Evolutionary conservation across 164 flowering plant species (phyloP).

Genomic region (Aristolochia californica): DNA sequence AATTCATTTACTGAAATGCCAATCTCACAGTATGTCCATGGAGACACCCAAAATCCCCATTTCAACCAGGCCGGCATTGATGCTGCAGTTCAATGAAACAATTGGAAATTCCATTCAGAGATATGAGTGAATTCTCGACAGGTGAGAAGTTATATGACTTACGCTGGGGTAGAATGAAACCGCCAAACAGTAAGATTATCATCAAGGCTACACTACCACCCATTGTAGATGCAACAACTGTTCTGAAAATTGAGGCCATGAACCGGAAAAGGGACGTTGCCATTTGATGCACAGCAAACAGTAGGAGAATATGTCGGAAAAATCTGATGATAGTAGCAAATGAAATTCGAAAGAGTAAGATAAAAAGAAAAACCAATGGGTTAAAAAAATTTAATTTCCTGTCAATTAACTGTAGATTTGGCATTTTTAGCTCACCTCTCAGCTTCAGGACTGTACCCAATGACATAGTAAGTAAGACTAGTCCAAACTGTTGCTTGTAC

Average conservation of each 20-base stretch:
- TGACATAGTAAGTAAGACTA: conserved; percentile 42
- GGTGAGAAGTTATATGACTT: conserved; percentile 14
- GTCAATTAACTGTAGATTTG: too few relatives aligned
- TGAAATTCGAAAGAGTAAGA: too few relatives aligned
- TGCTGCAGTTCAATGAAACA: conserved; percentile 23
- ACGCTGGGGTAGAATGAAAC: conserved; percentile 48
- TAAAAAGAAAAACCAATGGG: too few relatives aligned
- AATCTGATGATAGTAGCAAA: conserved; percentile 31
- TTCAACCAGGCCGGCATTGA: conserved; percentile 52
- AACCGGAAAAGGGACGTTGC: conserved; percentile 61
- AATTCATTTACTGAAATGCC: conserved; percentile 53
- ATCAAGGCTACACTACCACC: conserved; percentile 33
- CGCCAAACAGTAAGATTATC: conserved; percentile 34
- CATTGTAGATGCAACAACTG: conserved; percentile 32
- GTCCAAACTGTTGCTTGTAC: conserved; percentile 52
- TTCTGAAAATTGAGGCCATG: conserved; percentile 45
- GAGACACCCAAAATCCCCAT: conserved; percentile 64
- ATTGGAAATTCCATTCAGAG: background rate
- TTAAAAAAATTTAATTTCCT: too few relatives aligned
- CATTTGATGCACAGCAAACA: conserved; percentile 46
- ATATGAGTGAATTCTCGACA: background rate
- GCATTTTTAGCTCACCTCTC: conserved; percentile 24
- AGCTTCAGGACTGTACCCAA: conserved; percentile 53
- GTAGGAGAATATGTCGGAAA: conserved; percentile 48
- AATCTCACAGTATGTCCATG: conserved; percentile 49